Evolutionary conservation across 2,329 filamentous ascomycete genomes (phyloP).

Genomic region (Aspergillus nomiae): DNA sequence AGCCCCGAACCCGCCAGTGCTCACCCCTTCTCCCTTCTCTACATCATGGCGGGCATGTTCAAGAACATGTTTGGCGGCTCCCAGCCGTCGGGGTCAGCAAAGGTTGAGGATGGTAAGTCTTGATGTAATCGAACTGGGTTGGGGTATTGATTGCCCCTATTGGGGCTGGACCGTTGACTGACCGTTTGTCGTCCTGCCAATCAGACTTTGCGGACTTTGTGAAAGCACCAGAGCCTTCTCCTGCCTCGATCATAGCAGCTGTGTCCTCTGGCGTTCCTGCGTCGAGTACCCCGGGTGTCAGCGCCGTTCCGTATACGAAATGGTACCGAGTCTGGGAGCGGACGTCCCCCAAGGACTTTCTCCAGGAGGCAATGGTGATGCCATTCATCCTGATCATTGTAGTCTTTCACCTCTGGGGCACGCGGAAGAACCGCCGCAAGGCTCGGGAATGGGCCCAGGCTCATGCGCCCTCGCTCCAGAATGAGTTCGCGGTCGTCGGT

Average conservation of each 20-base stretch:
- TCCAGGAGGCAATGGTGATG: constrained; percentile 80
- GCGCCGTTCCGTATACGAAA: constrained; percentile 73
- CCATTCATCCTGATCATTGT: constrained; percentile 74
- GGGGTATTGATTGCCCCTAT: constrained; percentile 13
- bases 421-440: constrained; percentile 75
- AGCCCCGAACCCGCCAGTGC: constrained; percentile 14
- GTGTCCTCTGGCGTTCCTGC: constrained; percentile 40
- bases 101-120: constrained; percentile 40
- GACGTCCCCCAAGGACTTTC: constrained; percentile 79
- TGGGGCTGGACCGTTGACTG: not conserved
- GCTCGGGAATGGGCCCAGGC: constrained; percentile 78
- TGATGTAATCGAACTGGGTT: constrained; percentile 4
- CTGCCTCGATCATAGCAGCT: constrained; percentile 50
- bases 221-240: constrained; percentile 68
- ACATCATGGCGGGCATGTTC: constrained; percentile 42
- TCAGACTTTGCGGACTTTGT: constrained; percentile 95
- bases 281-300: constrained; percentile 51
- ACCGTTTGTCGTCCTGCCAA: not conserved
- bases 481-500: constrained; percentile 86
- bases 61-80: constrained; percentile 43
- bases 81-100: constrained; percentile 30
- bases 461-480: constrained; percentile 69
- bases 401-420: constrained; percentile 77
- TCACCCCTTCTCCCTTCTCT: constrained; percentile 25
- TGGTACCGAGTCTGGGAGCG: constrained; percentile 98